Base-by-base conservation (phyloP, 2,329 filamentous ascomycete species). In the Dactylellina drechsleri region DNA sequence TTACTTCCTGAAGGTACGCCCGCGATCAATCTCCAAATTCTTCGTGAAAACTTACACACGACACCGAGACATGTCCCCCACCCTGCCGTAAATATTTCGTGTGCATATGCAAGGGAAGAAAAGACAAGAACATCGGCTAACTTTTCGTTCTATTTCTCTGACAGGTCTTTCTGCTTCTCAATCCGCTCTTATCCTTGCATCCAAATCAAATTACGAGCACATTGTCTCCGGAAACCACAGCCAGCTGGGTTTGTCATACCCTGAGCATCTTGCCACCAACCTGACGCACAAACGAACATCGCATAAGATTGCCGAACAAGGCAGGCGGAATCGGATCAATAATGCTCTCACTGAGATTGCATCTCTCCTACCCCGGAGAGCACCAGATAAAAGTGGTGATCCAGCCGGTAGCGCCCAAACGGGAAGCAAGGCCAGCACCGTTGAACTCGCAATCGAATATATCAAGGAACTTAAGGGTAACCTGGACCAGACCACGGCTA, bases 171-270 rank as follows among this genome's bases (percentile, higher is more conserved):
- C 86, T 18, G 85, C 86, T 41, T 86, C 89, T 60, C 85, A 86
- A 2, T 88, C 88, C 70, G 87, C 89, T n/a, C 86, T 92, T 28
- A 86, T 98, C 52, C 86, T 99, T 28, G 92, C 93, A 41, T 92
- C 92, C 15, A 98, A 98, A 81, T 98, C 94, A 1, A 99, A 99
- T 80, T 99, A 99, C 80, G 94, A 98, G 80, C 96, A 97, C 79
- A 95, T 99, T 43, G 84, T 99, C 10, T 95, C 98, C 81, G 95
- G 95, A 57, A 98, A 93, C 59, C 90, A 90, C 66, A 88, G 97
- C 0, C 93, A 93, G 0, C 73, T 79, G 31, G 94, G 94, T 12
- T 91, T 97, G 12, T 91, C 91, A 0, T 98, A 97, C 79, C 93
- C 94, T 0, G 92, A 91, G 78, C 92, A 93, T 60, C 85, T 99